Evolutionary conservation across 768 basidiomycete genomes (phyloP).

Genomic region (Strobilomyces confusus): DNA sequence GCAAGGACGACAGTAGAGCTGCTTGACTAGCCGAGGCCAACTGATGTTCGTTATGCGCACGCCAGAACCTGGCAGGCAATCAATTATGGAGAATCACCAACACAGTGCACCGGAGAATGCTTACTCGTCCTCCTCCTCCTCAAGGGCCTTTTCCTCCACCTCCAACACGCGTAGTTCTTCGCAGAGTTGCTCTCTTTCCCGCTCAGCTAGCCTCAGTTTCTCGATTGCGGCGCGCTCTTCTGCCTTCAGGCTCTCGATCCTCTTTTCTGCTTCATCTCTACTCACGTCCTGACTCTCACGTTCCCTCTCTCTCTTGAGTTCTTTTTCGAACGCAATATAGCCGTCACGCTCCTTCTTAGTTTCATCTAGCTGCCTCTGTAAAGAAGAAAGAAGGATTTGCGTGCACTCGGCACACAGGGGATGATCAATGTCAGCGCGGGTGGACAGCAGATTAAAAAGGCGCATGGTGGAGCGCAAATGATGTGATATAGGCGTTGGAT

Average conservation of each 20-base stretch:
- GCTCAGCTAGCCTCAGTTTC: slow-evolving; percentile 71
- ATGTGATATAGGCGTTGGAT: slow-evolving; percentile 72
- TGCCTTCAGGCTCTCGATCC: slow-evolving; percentile 65
- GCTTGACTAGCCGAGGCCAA: slow-evolving; percentile 61
- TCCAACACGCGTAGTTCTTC: slow-evolving; percentile 69
- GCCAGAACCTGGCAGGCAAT: slow-evolving; percentile 66
- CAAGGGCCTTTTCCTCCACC: slow-evolving; percentile 72
- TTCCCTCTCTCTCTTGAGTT: slow-evolving; percentile 78
- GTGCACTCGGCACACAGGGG: slow-evolving; percentile 96
- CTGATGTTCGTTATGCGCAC: slow-evolving; percentile 68
- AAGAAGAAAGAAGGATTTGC: slow-evolving; percentile 66
- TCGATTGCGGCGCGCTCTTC: slow-evolving; percentile 70
- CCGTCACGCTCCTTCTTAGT: slow-evolving; percentile 89
- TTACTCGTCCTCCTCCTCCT: slow-evolving; percentile 79
- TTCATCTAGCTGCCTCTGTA: slow-evolving; percentile 83
- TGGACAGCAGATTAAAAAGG: slow-evolving; percentile 73
- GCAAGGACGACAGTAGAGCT: slow-evolving; percentile 65
- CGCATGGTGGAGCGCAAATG: slow-evolving; percentile 72
- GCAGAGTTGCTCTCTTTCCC: slow-evolving; percentile 72
- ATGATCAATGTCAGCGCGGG: slow-evolving; percentile 80
- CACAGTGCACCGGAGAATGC: slow-evolving; percentile 28
- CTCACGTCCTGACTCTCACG: slow-evolving; percentile 57
- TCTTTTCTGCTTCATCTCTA: slow-evolving; percentile 64
- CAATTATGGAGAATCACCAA: background rate
- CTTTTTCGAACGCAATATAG: slow-evolving; percentile 89